Evolutionary conservation across 139 green algal genomes (phyloP), one percentile per base, ranked within the genome.

Genomic region (Chlamydomonas sp.): DNA sequence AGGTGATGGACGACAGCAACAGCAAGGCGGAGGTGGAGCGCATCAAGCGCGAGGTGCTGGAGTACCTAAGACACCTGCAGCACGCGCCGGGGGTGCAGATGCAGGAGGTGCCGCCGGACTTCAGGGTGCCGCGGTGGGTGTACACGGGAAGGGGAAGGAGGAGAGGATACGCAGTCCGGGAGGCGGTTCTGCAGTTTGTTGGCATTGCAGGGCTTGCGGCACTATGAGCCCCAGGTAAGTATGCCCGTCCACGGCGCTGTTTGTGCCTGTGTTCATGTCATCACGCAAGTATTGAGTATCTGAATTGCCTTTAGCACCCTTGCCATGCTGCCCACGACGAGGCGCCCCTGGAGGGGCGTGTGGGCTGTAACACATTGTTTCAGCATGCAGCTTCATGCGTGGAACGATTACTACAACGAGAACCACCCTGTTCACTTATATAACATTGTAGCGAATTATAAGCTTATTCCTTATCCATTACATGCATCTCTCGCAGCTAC

Each of bases 1-100:
- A 95, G 91, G 79, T 91, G 20, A 93, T 95, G 85, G 94, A 96
- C 74, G 95, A 97, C 88, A 77, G 80, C 67, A 98, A 98, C 93
- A 92, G 85, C 16, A 91, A 88, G 66, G 75, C 91, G 5, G 96
- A 97, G 60, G 79, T 98, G 2, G 94, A 98, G 72, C 89, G 88
- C 58, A 95, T 98, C 73, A 91, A 85, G 76, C n/a, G 69, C 5
- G 85, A 94, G 66, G 80, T 97, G 15, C 76, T 98, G 20, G 93
- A 98, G 83, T 94, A 96, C 85, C 88, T 98, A 75, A 88, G 88
- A 0, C 80, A 93, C 74, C 85, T 98, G 15, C 90, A 90, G 6
- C 88, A 94, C 69, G 95, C 96, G 18, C 96, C 96, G 14, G 92
- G 92, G 3, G 94, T 95, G 85, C 90, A 94, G 88, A 94, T 95